A percentile compares a stretch with the other conserved stretches of the same genome.
These are phyloP conservation scores for sorghum (Sorghum bicolor) DNA, from an alignment of 176 grass and related monocot species.

Conservation along the genomic window Sorghum_bicolor_NCBIv3 NC_012878.2:47888501-47889000, in stretches of 20 bases:
- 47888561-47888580: constrained; percentile 11
- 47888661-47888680: constrained; percentile 65
- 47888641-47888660: constrained; percentile 57
- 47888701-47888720: constrained; percentile 75
- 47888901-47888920: constrained; percentile 94
- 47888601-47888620: not conserved
- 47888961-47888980: not conserved
- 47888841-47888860: constrained; percentile 73
- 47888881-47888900: constrained; percentile 74
- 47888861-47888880: constrained; percentile 92
- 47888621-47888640: constrained; percentile 52
- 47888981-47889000: not conserved
- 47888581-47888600: not conserved
- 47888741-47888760: constrained; percentile 97
- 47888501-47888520: constrained; percentile 1
- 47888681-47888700: constrained; percentile 90
- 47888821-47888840: constrained; percentile 87
- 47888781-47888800: constrained; percentile 91
- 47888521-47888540: not conserved
- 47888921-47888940: constrained; percentile 52
- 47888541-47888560: not conserved
- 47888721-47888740: constrained; percentile 79
- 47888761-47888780: constrained; percentile 83
- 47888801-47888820: constrained; percentile 69
- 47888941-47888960: not conserved